These are phyloP conservation scores for Vishniacozyma victoriae DNA, from an alignment of 768 basidiomycete genomes.

Conservation along the genomic window DNA sequence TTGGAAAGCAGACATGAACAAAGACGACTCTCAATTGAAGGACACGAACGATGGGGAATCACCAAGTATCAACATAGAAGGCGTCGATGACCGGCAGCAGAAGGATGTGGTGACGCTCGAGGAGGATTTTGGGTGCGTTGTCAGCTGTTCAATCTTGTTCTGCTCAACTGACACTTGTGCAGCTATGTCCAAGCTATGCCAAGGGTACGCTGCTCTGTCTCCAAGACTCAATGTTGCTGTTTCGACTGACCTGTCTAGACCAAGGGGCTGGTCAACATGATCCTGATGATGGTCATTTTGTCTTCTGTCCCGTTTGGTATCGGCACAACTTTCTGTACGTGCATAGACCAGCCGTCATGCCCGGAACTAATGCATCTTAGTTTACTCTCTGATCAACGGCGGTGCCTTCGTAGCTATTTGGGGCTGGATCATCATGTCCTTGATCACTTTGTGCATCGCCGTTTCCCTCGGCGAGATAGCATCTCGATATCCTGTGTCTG, in stretches of 20 bases:
- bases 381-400: conserved; percentile 22
- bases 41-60: background rate
- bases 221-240: no score
- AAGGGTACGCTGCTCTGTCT: no score
- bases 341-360: background rate
- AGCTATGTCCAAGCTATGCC: background rate
- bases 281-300: conserved; percentile 23
- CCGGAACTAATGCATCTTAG: background rate
- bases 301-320: conserved; percentile 23
- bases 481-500: conserved; percentile 22
- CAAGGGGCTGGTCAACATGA: conserved; percentile 22
- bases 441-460: conserved; percentile 22
- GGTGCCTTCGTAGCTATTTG: conserved; percentile 23
- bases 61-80: background rate
- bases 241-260: conserved; percentile 10
- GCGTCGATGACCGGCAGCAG: background rate
- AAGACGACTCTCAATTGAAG: no score
- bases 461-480: conserved; percentile 30
- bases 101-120: background rate
- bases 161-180: no score
- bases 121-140: background rate
- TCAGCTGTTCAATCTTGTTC: no score
- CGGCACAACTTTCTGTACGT: conserved; percentile 19
- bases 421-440: conserved; percentile 30
- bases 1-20: no score